Evolutionary conservation across 2,329 filamentous ascomycete species (phyloP), one percentile per base, ranked within the genome.

Genomic region (Trichoderma semiorbis): DNA sequence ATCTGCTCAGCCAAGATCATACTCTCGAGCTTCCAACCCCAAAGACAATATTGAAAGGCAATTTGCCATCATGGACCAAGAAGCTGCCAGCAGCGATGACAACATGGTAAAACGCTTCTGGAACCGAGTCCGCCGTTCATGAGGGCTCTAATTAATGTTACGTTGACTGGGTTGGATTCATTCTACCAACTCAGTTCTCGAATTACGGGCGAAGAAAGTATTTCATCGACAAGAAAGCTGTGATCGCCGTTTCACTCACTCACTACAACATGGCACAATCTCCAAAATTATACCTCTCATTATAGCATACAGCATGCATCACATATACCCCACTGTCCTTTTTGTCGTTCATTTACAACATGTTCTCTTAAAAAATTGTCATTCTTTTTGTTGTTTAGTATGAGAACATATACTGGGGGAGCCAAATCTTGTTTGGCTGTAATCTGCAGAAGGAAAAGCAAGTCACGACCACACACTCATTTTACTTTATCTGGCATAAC

Each of bases 41-140:
- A 88, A 88, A 76, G 85, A 87, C 58, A 87, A 84, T 76, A 84
- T 90, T 62, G 87, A 89, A 74, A 82, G 80, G 74, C 84, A 87
- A 57, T 83, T 88, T 71, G 83, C 85, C 1, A 85, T 85, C 24
- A 82, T 89, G 50, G 88, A 90, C 73, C 84, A 86, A 71, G 81
- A 85, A 70, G 81, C 84, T 26, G 70, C 76, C 7, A 71, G 71
- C 12, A 69, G 75, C 4, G 88, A 90, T 71, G 84, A 83, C 64
- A 85, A 86, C 5, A 84, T 89, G 3, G 85, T 91, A 77, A 91
- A 88, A 81, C 85, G 89, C 67, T 84, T 92, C 70, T 92, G 90
- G 89, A 89, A 91, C 74, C 85, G 85, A 72, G 87, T 91, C 50
- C 83, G 86, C 69, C 84, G 87, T 71, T 78, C 80, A 50, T 83